Conservation (phyloP, 2,329 filamentous ascomycete species). For the Cytospora mali region DNA sequence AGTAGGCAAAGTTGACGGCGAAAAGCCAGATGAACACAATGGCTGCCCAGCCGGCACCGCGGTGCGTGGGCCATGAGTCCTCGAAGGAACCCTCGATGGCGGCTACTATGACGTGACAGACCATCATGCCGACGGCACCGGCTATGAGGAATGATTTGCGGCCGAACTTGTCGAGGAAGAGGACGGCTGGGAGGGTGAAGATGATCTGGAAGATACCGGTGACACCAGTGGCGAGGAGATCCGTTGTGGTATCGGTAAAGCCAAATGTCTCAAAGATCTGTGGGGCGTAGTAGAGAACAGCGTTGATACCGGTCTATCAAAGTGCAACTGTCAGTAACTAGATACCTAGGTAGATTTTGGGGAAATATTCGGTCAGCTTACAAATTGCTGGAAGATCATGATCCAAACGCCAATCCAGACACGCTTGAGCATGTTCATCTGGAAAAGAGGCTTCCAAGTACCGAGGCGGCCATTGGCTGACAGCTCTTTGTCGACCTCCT, state of each 20-base stretch:
- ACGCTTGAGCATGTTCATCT: constrained; percentile 33
- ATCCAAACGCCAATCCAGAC: constrained; percentile 30
- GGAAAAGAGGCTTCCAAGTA: constrained; percentile 31
- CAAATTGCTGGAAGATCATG: constrained; percentile 32
- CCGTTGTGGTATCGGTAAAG: constrained; percentile 25
- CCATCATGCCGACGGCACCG: constrained; percentile 28
- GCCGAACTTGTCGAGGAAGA: constrained; percentile 28
- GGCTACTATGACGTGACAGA: constrained; percentile 29
- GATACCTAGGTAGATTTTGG: background rate
- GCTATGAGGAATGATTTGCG: constrained; percentile 28
- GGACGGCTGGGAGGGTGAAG: constrained; percentile 27
- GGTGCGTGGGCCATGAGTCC: constrained; percentile 17
- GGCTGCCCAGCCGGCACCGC: constrained; percentile 23
- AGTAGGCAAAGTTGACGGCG: constrained; percentile 41
- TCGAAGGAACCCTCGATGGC: constrained; percentile 25
- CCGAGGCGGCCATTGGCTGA: constrained; percentile 11
- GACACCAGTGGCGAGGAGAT: constrained; percentile 27
- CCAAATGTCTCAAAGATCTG: constrained; percentile 30
- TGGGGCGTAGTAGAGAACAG: constrained; percentile 32
- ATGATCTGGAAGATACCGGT: constrained; percentile 28
- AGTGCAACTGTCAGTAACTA: background rate
- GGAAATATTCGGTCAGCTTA: background rate
- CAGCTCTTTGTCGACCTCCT: constrained; percentile 28
- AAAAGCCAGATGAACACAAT: constrained; percentile 30
- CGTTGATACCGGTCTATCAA: constrained; percentile 30